Evolutionary conservation across 805 yeast species (phyloP), one percentile per base, ranked within the genome.

Genomic region (Yarrowia yakushimensis): DNA sequence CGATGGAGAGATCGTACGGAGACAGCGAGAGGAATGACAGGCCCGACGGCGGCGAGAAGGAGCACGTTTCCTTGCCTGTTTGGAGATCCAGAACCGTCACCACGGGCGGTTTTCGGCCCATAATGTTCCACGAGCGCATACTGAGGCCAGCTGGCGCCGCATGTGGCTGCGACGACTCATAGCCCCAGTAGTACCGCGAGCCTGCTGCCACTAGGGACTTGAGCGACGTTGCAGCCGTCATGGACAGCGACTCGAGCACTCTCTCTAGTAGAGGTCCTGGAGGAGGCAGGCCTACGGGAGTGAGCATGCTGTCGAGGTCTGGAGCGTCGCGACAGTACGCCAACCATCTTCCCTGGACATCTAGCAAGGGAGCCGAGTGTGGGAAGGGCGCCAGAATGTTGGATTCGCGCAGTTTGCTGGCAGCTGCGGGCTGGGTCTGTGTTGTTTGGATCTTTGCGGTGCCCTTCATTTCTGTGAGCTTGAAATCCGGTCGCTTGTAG

Each of bases 1-100:
- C 79, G 55, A 86, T 70, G 30, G 81, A 80, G 39, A 82, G 68
- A 68, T 86, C 89, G 69, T 78, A 82, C 0, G 88, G 87, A 0
- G 87, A 85, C 7, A 86, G 68, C 1, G 87, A 82, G 1, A 87
- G 69, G 23, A 34, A 52, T 7, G 59, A 52, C 3, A 52, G 12
- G 2, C 43, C 59, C 1, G 59, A 52, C n/a, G 59, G 59, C 4
- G 59, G 59, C 7, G 59, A 52, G 11, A 52, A 52, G 1, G 59
- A 52, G 43, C 59, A 52, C 23, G 1, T 25, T 27, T 33, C 33
- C 10, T 18, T 22, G 12, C 59, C 59, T 3, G 43, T 30, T 4
- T 30, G 28, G 1, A 52, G 43, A 13, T 52, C 59, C 11, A 52
- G 7, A 23, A 52, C 33, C 7, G 59, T 52, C 7, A 52, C 59